Evolutionary conservation across 2,329 filamentous ascomycete genomes (phyloP).

Genomic region (Claviceps quebecensis): DNA sequence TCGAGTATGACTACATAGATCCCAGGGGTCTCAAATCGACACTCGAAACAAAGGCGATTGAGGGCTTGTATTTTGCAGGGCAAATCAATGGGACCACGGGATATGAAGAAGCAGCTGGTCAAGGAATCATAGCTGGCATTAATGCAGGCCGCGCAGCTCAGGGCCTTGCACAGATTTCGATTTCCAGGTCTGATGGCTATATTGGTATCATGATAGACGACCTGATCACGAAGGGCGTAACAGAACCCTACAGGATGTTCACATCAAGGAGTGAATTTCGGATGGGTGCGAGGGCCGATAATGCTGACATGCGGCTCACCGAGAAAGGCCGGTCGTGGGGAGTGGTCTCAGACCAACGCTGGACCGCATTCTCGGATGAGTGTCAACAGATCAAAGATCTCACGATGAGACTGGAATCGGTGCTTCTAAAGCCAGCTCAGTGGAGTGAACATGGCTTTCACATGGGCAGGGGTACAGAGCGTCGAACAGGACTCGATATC

Average conservation of each 20-base stretch:
- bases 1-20: conserved; percentile 98
- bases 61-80: conserved; percentile 78
- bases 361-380: conserved; percentile 54
- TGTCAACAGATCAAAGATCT: conserved; percentile 55
- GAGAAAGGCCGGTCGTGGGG: conserved; percentile 62
- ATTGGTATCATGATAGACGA: conserved; percentile 99
- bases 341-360: conserved; percentile 65
- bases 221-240: conserved; percentile 89
- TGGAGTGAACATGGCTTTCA: conserved; percentile 62
- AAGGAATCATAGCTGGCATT: conserved; percentile 83
- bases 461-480: conserved; percentile 49
- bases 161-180: conserved; percentile 47
- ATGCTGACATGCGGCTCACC: conserved; percentile 80
- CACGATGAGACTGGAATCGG: conserved; percentile 41
- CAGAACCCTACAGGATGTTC: conserved; percentile 97
- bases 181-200: conserved; percentile 79
- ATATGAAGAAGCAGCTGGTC: conserved; percentile 92
- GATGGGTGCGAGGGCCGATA: conserved; percentile 83
- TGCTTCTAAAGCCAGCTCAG: conserved; percentile 41
- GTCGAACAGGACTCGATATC: conserved; percentile 65
- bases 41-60: conserved; percentile 84
- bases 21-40: conserved; percentile 77
- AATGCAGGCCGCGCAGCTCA: conserved; percentile 78
- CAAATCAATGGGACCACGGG: conserved; percentile 98
- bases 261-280: conserved; percentile 91